A percentile compares a stretch with the other conserved stretches of the same genome.
These are phyloP conservation scores for Euphorbia tirucalli DNA, from an alignment of 345 rosid species.

Conservation along the genomic window DNA sequence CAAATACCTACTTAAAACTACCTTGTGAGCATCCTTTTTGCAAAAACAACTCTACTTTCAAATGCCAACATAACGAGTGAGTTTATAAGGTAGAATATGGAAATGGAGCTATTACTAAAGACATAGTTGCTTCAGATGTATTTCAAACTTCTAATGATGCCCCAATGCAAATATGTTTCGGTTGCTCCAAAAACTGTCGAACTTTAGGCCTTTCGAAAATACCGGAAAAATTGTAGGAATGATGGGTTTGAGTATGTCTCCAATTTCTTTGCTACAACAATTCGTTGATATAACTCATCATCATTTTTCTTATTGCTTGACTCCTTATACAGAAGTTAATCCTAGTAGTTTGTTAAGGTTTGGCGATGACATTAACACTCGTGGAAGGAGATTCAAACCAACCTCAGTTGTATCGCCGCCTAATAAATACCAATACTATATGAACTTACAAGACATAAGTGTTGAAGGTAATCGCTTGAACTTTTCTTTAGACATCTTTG, in stretches of 20 bases:
- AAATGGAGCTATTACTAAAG: background rate
- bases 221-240: background rate
- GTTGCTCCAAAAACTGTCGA: background rate
- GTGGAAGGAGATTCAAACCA: background rate
- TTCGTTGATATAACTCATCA: background rate
- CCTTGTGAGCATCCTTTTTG: constrained; percentile 19
- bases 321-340: background rate
- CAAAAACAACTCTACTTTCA: background rate
- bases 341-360: constrained; percentile 4
- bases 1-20: constrained; percentile 1
- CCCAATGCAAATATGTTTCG: background rate
- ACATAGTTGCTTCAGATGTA: background rate
- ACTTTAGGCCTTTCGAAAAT: background rate
- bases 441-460: constrained; percentile 17
- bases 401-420: background rate
- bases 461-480: constrained; percentile 1
- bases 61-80: background rate
- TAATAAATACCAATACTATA: background rate
- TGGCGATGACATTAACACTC: constrained; percentile 7
- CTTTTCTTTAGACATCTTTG: background rate
- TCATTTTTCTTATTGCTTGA: constrained; percentile 22
- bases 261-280: background rate
- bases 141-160: background rate
- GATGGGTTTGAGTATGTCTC: background rate
- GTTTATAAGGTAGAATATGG: background rate